phyloP scores from a whole-genome alignment of 768 basidiomycete species.

The Suillus subaureus region DNA sequence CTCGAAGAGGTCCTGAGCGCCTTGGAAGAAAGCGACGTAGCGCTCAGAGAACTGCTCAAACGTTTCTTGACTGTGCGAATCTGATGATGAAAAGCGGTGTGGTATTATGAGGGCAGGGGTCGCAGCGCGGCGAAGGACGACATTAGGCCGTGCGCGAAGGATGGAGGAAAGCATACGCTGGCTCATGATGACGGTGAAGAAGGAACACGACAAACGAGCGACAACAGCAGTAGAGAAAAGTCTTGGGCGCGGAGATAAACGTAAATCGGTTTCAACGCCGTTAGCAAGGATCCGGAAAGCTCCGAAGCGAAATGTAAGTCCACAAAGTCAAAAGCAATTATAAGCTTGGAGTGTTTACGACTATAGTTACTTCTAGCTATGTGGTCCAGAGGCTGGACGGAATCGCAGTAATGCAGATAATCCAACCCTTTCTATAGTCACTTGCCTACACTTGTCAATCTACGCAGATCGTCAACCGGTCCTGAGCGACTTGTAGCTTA shows the following conservation, averaged over 20 bases:
- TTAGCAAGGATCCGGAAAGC: not conserved
- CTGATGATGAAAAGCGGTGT: constrained; percentile 42
- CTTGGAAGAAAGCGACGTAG: constrained; percentile 92
- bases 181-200: constrained; percentile 46
- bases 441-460: not conserved
- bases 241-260: constrained; percentile 1
- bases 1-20: constrained; percentile 95
- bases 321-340: no score
- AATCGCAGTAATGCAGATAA: not conserved
- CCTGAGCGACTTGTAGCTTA: not conserved
- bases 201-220: constrained; percentile 4
- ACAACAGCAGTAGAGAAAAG: not conserved
- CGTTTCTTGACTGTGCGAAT: constrained; percentile 82
- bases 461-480: not conserved
- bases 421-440: not conserved
- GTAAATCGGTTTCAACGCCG: constrained; percentile 1
- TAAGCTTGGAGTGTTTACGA: no score
- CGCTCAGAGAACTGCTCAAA: constrained; percentile 95
- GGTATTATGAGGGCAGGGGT: constrained; percentile 41
- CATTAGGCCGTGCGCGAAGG: constrained; percentile 62
- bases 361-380: not conserved
- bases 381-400: not conserved
- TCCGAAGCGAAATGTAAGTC: not conserved
- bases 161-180: constrained; percentile 60
- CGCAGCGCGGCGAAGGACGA: constrained; percentile 39